phyloP scores from a whole-genome alignment of 2,329 filamentous ascomycete species.

The Colletotrichum sp. region DNA sequence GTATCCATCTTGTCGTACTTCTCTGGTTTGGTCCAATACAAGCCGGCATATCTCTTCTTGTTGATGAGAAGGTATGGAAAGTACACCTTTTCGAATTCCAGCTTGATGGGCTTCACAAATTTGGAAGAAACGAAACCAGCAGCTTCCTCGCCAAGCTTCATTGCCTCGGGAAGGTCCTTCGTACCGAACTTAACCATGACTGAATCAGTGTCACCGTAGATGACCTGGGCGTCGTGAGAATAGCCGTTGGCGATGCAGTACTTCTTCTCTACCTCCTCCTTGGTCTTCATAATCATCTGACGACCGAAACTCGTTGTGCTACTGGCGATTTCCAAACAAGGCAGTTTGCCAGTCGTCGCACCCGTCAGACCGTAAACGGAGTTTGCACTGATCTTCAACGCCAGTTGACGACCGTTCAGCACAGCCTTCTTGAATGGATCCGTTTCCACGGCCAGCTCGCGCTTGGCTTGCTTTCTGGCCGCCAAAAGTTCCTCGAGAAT shows the following conservation, averaged over 20 bases:
- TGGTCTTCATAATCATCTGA: constrained; percentile 99
- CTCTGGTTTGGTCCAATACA: constrained; percentile 93
- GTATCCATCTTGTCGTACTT: constrained; percentile 99
- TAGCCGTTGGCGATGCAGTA: constrained; percentile 97
- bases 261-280: constrained; percentile 87
- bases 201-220: constrained; percentile 98
- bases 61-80: constrained; percentile 98
- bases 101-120: constrained; percentile 96
- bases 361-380: constrained; percentile 97
- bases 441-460: constrained; percentile 84
- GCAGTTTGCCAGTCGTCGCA: constrained; percentile 93
- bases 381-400: constrained; percentile 96
- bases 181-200: constrained; percentile 99
- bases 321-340: constrained; percentile 92
- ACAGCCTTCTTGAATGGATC: constrained; percentile 99
- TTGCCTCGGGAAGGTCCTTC: constrained; percentile 82
- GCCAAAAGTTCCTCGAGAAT: constrained; percentile 92
- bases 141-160: constrained; percentile 95
- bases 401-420: constrained; percentile 94
- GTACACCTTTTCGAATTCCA: constrained; percentile 99
- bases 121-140: constrained; percentile 87
- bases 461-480: constrained; percentile 95
- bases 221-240: constrained; percentile 91
- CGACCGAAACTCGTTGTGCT: constrained; percentile 97
- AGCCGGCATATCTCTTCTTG: constrained; percentile 98